phyloP scores from a whole-genome alignment of 768 basidiomycete species.

The Kwoniella botswanensis region DNA sequence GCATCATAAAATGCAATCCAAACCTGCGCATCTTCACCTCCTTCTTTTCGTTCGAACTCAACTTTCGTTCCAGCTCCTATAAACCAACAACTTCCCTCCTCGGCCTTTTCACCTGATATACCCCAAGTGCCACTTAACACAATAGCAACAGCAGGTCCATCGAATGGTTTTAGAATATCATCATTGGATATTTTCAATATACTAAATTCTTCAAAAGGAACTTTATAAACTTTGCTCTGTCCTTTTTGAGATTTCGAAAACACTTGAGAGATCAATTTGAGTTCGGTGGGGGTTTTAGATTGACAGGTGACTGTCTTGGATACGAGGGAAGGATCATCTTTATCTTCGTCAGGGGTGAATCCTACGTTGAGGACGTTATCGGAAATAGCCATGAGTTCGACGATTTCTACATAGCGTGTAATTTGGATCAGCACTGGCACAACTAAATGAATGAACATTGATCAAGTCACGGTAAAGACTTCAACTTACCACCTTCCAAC shows the following conservation, averaged over 20 bases:
- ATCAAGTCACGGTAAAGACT: neutral
- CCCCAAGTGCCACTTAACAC: slow-evolving; percentile 24
- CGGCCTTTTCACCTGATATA: slow-evolving; percentile 9
- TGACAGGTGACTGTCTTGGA: slow-evolving; percentile 37
- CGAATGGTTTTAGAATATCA: slow-evolving; percentile 33
- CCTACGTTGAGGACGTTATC: slow-evolving; percentile 55
- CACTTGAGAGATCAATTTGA: slow-evolving; percentile 20
- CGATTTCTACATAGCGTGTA: slow-evolving; percentile 69
- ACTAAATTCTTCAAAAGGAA: slow-evolving; percentile 53
- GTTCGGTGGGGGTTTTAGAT: slow-evolving; percentile 19
- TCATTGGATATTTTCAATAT: slow-evolving; percentile 39
- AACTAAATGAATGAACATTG: neutral
- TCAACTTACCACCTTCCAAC: slow-evolving; percentile 75
- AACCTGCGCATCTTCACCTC: slow-evolving; percentile 27
- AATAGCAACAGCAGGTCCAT: slow-evolving; percentile 47
- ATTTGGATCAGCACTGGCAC: neutral
- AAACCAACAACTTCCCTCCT: slow-evolving; percentile 44
- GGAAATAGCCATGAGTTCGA: slow-evolving; percentile 94
- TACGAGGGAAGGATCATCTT: slow-evolving; percentile 42
- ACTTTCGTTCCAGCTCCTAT: slow-evolving; percentile 36
- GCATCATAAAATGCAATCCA: slow-evolving; percentile 55
- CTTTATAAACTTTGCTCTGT: slow-evolving; percentile 32
- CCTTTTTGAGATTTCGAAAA: slow-evolving; percentile 30
- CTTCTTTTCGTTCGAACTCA: slow-evolving; percentile 9
- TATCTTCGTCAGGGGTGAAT: slow-evolving; percentile 41